Evolutionary conservation across 176 grass and related monocot species (phyloP).

Genomic region (Aechmea fasciata): DNA sequence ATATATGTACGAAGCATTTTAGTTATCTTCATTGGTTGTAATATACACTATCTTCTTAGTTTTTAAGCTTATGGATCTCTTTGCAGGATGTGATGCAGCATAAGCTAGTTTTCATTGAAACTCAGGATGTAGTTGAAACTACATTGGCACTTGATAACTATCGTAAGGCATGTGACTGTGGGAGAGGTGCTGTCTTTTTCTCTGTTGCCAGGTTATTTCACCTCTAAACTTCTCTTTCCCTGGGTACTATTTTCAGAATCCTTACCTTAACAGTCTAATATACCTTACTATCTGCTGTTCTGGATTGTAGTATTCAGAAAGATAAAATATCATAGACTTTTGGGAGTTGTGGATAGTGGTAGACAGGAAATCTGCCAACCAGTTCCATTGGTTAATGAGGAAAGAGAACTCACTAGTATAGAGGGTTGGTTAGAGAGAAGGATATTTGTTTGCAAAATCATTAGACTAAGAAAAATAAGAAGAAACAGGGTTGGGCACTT

Average conservation of each 20-base stretch:
- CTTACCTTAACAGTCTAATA: neutral
- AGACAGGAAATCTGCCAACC: no score
- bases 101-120: conserved; percentile 97
- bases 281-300: neutral
- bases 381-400: no score
- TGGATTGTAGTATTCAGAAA: neutral
- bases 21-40: no score
- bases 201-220: conserved; percentile 79
- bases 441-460: no score
- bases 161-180: conserved; percentile 88
- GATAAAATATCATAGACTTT: no score
- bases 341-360: no score
- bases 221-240: neutral
- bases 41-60: neutral
- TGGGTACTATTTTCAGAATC: neutral
- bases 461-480: no score
- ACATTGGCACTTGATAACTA: conserved; percentile 98
- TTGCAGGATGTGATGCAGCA: conserved; percentile 97
- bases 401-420: no score
- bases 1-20: no score
- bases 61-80: conserved; percentile 15
- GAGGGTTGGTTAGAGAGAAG: no score
- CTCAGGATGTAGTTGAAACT: conserved; percentile 97
- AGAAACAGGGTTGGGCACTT: no score
- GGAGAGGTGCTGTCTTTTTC: conserved; percentile 90